A percentile compares a stretch with the other conserved stretches of the same genome.
Conservation (phyloP, 2,329 filamentous ascomycete genomes). For the Epicoccum nigrum region DNA sequence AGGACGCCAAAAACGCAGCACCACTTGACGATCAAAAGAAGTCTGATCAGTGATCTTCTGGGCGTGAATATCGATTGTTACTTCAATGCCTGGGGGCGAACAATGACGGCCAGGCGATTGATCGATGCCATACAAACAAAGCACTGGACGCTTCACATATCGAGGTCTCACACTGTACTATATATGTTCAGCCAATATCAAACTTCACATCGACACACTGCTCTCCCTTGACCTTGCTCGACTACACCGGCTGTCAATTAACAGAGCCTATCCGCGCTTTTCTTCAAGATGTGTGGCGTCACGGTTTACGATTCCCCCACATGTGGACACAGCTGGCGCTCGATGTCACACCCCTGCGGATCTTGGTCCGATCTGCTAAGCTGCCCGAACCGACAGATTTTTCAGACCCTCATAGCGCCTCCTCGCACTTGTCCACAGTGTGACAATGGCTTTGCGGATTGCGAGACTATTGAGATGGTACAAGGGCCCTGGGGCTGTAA, state of each 20-base stretch:
- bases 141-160: conserved; percentile 18
- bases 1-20: conserved; percentile 23
- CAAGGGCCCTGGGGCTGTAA: conserved; percentile 42
- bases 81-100: conserved; percentile 18
- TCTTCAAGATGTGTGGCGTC: conserved; percentile 54
- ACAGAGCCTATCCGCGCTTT: background rate
- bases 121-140: conserved; percentile 10
- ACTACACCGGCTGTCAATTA: background rate
- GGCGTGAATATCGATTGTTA: conserved; percentile 12
- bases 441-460: conserved; percentile 35
- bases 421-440: conserved; percentile 37
- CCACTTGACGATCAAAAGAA: conserved; percentile 43
- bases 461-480: conserved; percentile 40
- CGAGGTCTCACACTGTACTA: conserved; percentile 18
- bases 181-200: conserved; percentile 26
- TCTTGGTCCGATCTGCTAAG: conserved; percentile 49
- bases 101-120: conserved; percentile 21
- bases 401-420: conserved; percentile 36
- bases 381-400: conserved; percentile 48
- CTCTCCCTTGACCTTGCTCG: background rate
- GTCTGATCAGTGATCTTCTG: conserved; percentile 33
- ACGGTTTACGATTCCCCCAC: conserved; percentile 52
- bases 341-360: conserved; percentile 53
- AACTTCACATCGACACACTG: background rate
- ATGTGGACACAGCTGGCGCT: conserved; percentile 58